Evolutionary conservation across 192 early-diverging fungal genomes (phyloP).

Genomic region (Gonapodya sp.): DNA sequence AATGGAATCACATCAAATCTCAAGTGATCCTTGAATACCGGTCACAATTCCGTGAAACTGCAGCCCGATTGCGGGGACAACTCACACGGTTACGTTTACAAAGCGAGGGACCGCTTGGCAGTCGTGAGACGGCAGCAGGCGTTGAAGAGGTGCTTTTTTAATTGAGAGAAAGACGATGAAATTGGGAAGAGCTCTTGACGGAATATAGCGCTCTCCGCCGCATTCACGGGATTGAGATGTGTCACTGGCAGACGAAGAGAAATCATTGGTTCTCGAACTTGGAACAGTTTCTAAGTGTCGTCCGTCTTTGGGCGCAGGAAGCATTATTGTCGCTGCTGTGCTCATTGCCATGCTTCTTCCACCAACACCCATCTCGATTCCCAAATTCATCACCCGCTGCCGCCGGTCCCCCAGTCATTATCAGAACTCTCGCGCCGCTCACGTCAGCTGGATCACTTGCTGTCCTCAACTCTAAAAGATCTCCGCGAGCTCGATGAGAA

Average conservation of each 20-base stretch:
- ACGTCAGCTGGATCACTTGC: neutral
- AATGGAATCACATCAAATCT: too few relatives aligned
- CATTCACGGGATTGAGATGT: too few relatives aligned
- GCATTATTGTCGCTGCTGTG: too few relatives aligned
- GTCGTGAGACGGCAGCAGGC: neutral
- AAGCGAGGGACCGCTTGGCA: neutral
- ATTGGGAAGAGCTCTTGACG: too few relatives aligned
- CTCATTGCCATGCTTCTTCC: neutral
- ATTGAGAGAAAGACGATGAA: too few relatives aligned
- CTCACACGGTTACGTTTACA: neutral
- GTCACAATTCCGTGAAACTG: neutral
- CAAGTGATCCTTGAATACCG: neutral
- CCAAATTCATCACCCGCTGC: neutral
- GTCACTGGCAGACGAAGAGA: too few relatives aligned
- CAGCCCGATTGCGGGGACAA: neutral
- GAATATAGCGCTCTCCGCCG: too few relatives aligned
- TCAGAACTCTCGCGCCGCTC: neutral
- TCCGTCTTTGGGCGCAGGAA: too few relatives aligned
- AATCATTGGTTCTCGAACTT: too few relatives aligned
- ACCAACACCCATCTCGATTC: neutral
- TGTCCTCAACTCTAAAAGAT: neutral
- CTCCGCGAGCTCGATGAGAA: neutral
- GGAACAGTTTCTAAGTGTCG: too few relatives aligned
- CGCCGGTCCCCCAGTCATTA: neutral
- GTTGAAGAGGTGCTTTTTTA: neutral